A percentile compares a stretch with the other conserved stretches of the same genome.
Evolutionary conservation across 2,329 filamentous ascomycete genomes (phyloP).

Genomic region (Elsinoe fawcettii): DNA sequence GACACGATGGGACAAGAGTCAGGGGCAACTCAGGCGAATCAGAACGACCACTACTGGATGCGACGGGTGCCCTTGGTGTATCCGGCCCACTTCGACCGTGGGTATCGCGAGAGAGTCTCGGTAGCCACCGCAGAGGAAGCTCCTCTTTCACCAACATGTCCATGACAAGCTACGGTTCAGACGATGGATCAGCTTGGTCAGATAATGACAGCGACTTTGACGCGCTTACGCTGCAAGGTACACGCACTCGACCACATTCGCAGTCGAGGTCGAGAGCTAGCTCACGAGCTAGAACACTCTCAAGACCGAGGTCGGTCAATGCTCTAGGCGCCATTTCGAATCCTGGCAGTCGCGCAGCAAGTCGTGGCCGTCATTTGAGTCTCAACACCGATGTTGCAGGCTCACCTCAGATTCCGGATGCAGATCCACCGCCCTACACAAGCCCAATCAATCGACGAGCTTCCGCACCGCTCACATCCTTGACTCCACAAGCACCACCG

Average conservation of each 20-base stretch:
- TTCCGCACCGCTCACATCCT: slow-evolving; percentile 12
- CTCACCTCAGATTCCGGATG: slow-evolving; percentile 23
- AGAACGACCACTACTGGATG: slow-evolving; percentile 64
- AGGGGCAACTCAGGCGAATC: slow-evolving; percentile 66
- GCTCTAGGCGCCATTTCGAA: slow-evolving; percentile 18
- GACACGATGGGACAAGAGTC: slow-evolving; percentile 68
- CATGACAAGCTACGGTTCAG: slow-evolving; percentile 31
- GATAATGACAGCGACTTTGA: slow-evolving; percentile 36
- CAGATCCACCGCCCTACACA: slow-evolving; percentile 29
- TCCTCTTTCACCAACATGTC: slow-evolving; percentile 38
- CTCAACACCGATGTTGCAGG: slow-evolving; percentile 29
- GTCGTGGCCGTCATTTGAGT: slow-evolving; percentile 20
- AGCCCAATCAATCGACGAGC: slow-evolving; percentile 13
- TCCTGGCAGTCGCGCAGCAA: slow-evolving; percentile 25
- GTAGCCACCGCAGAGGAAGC: slow-evolving; percentile 35
- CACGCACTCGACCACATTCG: slow-evolving; percentile 27
- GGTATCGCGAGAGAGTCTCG: slow-evolving; percentile 23
- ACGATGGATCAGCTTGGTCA: slow-evolving; percentile 26
- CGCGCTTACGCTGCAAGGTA: slow-evolving; percentile 33
- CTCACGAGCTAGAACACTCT: slow-evolving; percentile 20
- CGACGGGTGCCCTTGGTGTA: slow-evolving; percentile 55
- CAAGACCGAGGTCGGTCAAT: slow-evolving; percentile 4
- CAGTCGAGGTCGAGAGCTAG: slow-evolving; percentile 21
- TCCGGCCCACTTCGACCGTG: slow-evolving; percentile 25
- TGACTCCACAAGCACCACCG: background rate